Conservation (phyloP, 2,329 filamentous ascomycete species). For the Nannizzia gypsea region DNA sequence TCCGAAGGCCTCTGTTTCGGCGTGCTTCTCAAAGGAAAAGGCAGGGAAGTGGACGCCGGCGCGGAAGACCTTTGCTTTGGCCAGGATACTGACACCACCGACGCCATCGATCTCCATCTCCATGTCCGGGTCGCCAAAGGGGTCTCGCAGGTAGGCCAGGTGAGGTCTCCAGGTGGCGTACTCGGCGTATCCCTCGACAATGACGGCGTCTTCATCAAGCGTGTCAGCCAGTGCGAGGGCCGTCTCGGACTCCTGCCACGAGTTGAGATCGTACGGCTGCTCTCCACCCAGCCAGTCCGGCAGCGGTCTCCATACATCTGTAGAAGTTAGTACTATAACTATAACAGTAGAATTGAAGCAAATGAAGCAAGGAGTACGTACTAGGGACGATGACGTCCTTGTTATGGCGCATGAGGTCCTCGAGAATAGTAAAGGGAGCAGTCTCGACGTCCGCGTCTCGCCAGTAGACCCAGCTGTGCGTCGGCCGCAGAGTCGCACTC, state of each 20-base stretch:
- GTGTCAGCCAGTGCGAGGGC: slow-evolving; percentile 87
- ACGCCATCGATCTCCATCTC: slow-evolving; percentile 99
- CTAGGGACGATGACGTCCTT: slow-evolving; percentile 98
- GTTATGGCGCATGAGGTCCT: slow-evolving; percentile 97
- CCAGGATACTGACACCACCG: slow-evolving; percentile 91
- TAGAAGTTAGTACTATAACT: slow-evolving; percentile 15
- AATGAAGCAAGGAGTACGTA: slow-evolving; percentile 42
- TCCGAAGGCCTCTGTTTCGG: slow-evolving; percentile 95
- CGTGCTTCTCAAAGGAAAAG: slow-evolving; percentile 97
- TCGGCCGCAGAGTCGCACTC: slow-evolving; percentile 81
- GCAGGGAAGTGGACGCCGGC: slow-evolving; percentile 94
- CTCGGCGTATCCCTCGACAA: slow-evolving; percentile 96
- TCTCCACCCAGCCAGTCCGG: slow-evolving; percentile 98
- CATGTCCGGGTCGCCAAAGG: slow-evolving; percentile 96
- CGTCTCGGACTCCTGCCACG: slow-evolving; percentile 98
- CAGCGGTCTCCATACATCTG: slow-evolving; percentile 95
- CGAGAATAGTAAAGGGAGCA: slow-evolving; percentile 88
- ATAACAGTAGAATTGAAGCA: slow-evolving; percentile 13
- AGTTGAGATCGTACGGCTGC: slow-evolving; percentile 96
- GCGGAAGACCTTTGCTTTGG: slow-evolving; percentile 90
- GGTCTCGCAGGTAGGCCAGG: slow-evolving; percentile 89
- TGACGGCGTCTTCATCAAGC: slow-evolving; percentile 93
- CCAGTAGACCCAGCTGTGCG: slow-evolving; percentile 99
- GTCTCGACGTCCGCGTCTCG: slow-evolving; percentile 97
- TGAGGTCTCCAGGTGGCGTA: slow-evolving; percentile 98